Conservation (phyloP, 2,329 filamentous ascomycete species). For the Aureobasidium sp. region DNA sequence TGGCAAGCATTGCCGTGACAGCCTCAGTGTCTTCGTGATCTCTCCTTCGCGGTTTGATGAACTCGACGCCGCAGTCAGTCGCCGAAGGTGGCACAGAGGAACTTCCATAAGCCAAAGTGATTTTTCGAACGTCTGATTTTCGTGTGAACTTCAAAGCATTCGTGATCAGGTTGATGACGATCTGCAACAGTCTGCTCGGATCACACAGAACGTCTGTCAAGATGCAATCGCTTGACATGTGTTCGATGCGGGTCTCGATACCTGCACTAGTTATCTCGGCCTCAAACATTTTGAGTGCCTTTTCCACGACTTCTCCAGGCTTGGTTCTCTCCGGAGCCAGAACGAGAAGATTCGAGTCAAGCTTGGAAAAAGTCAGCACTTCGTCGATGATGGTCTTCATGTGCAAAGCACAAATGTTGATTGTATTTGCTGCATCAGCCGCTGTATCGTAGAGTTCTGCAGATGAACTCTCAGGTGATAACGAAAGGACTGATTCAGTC, state of each 20-base stretch:
- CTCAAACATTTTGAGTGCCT: slow-evolving; percentile 30
- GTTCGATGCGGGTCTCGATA: slow-evolving; percentile 21
- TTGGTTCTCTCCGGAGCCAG: slow-evolving; percentile 21
- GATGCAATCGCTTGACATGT: slow-evolving; percentile 26
- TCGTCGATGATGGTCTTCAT: slow-evolving; percentile 38
- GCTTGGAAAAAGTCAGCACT: slow-evolving; percentile 39
- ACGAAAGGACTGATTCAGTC: slow-evolving; percentile 23
- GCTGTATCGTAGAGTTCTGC: background rate
- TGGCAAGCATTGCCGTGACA: background rate
- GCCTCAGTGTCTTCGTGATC: background rate
- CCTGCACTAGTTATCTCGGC: slow-evolving; percentile 24
- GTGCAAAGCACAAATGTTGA: background rate
- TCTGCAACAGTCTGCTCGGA: slow-evolving; percentile 23
- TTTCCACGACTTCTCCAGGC: slow-evolving; percentile 20
- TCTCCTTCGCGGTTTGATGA: slow-evolving; percentile 25
- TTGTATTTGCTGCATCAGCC: background rate
- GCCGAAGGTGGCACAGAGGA: slow-evolving; percentile 27
- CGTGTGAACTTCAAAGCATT: slow-evolving; percentile 26
- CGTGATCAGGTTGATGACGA: slow-evolving; percentile 25
- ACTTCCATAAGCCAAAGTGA: slow-evolving; percentile 35
- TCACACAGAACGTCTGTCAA: slow-evolving; percentile 26
- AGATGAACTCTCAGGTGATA: background rate
- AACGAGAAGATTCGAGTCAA: slow-evolving; percentile 38
- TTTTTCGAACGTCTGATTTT: slow-evolving; percentile 26
- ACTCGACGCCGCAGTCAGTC: slow-evolving; percentile 28